Conservation (phyloP, 2,329 filamentous ascomycete genomes). For the Aureobasidium sp. region DNA sequence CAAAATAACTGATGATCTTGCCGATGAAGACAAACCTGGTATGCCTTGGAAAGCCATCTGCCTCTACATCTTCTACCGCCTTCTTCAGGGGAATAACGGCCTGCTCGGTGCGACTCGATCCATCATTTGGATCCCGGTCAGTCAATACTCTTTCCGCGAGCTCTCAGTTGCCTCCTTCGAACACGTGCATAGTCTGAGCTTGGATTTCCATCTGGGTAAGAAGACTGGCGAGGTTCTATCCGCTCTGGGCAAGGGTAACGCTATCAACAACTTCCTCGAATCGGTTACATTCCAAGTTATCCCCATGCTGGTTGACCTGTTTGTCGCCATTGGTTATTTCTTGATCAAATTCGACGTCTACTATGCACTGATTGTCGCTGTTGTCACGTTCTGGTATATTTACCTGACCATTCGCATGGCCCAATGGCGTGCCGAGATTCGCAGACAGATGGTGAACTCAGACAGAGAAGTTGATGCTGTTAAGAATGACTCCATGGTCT, state of each 20-base stretch:
- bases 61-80: constrained; percentile 67
- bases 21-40: constrained; percentile 38
- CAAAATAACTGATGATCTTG: constrained; percentile 66
- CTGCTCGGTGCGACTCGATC: constrained; percentile 74
- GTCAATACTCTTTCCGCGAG: constrained; percentile 92
- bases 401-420: constrained; percentile 96
- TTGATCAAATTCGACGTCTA: constrained; percentile 72
- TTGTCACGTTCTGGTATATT: constrained; percentile 92
- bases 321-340: constrained; percentile 77
- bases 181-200: constrained; percentile 87
- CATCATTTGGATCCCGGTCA: constrained; percentile 90
- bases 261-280: constrained; percentile 94
- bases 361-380: constrained; percentile 79
- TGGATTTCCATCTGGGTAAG: constrained; percentile 95
- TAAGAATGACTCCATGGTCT: constrained; percentile 97
- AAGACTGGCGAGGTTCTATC: constrained; percentile 94
- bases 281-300: constrained; percentile 93
- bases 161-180: constrained; percentile 93
- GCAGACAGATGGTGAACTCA: constrained; percentile 89
- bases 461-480: constrained; percentile 93
- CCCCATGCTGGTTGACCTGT: constrained; percentile 86
- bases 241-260: constrained; percentile 88
- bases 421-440: constrained; percentile 81
- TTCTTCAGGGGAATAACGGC: constrained; percentile 82
- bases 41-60: constrained; percentile 68